A percentile compares a stretch with the other conserved stretches of the same genome.
These are phyloP conservation scores for Vachellia collinsii DNA, from an alignment of 306 rosid species.

Conservation along the genomic window DNA sequence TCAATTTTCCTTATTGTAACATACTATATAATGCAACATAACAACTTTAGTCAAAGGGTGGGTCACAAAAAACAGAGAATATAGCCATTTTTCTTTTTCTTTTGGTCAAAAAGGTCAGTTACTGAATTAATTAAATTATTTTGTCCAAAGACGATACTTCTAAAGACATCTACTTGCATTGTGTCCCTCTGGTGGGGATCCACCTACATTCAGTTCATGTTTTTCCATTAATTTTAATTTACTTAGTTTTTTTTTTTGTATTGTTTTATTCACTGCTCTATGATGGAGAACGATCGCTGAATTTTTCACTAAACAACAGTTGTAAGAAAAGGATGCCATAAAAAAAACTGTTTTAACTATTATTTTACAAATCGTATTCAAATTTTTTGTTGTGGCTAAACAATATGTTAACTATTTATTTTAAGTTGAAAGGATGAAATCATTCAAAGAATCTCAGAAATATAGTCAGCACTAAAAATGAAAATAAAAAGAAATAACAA, in stretches of 20 bases:
- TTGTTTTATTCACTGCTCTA: not conserved
- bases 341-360: too few species aligned
- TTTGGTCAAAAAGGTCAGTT: not conserved
- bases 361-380: too few species aligned
- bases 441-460: too few species aligned
- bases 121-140: not conserved
- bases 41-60: not conserved
- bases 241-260: not conserved
- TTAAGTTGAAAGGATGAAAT: too few species aligned
- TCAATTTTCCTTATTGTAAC: not conserved
- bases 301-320: too few species aligned
- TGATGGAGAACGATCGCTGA: too few species aligned
- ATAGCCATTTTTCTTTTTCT: not conserved
- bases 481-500: too few species aligned
- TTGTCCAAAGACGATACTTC: not conserved
- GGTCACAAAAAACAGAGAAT: not conserved
- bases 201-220: not conserved
- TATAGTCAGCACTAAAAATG: too few species aligned
- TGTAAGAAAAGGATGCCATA: too few species aligned
- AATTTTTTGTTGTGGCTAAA: too few species aligned
- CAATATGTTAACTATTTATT: too few species aligned
- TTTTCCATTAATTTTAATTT: not conserved
- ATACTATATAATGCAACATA: not conserved
- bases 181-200: not conserved
- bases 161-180: not conserved